A percentile compares a stretch with the other conserved stretches of the same genome.
Conservation (phyloP, 2,329 filamentous ascomycete genomes). For the Aureobasidium zeae region DNA sequence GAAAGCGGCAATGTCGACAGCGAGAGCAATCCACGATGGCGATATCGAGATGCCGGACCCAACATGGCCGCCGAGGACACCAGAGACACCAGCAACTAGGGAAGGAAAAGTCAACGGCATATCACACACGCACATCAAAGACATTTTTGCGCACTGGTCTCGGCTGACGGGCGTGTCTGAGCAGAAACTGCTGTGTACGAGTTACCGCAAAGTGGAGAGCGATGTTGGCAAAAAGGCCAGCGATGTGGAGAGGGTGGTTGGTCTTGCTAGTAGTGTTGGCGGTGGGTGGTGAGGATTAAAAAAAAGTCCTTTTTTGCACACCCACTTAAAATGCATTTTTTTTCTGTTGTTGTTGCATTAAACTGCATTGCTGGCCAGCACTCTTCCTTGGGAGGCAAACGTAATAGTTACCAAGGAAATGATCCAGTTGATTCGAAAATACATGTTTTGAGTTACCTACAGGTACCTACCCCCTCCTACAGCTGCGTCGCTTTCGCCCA, state of each 20-base stretch:
- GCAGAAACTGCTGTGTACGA: constrained; percentile 71
- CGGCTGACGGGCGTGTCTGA: constrained; percentile 58
- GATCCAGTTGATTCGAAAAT: no score
- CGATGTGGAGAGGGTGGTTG: constrained; percentile 73
- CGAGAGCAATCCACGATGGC: neutral
- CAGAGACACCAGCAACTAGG: no score
- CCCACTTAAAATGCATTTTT: neutral
- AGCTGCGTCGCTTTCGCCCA: neutral
- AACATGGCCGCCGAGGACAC: no score
- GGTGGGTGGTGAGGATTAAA: constrained; percentile 83
- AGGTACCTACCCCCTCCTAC: neutral
- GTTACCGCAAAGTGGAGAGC: constrained; percentile 84
- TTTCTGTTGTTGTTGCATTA: neutral
- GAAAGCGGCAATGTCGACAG: neutral
- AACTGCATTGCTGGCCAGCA: no score
- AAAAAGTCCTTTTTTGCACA: neutral
- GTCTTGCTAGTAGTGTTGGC: constrained; percentile 81
- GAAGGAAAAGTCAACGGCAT: constrained; percentile 46
- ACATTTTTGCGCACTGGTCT: constrained; percentile 68
- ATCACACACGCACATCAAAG: constrained; percentile 55
- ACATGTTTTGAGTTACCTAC: no score
- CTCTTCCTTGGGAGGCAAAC: no score
- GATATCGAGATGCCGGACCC: constrained; percentile 12
- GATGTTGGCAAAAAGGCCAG: constrained; percentile 74
- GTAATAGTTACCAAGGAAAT: no score